Conservation (phyloP, 2,329 filamentous ascomycete species). For the Claviceps spartinae region DNA sequence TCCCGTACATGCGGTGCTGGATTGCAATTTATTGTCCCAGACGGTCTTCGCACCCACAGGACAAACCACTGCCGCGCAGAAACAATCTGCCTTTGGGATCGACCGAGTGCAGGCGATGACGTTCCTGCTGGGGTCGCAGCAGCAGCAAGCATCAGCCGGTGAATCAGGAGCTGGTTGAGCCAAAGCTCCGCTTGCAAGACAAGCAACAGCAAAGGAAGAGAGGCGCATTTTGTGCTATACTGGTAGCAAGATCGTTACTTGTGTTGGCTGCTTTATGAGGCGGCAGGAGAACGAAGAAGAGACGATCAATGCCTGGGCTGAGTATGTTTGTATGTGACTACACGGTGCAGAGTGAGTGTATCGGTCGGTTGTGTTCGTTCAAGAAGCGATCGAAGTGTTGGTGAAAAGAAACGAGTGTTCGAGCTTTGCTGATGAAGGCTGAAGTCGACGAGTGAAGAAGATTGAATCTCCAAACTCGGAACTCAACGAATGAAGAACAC, state of each 20-base stretch:
- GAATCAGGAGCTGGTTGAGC: constrained; percentile 1
- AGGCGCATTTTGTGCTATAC: constrained; percentile 10
- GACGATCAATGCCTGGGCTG: no score
- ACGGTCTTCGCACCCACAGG: constrained; percentile 11
- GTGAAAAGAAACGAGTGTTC: no score
- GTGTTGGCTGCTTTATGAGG: neutral
- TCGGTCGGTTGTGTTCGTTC: no score
- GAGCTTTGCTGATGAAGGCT: no score
- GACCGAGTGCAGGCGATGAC: constrained; percentile 14
- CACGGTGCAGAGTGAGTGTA: no score
- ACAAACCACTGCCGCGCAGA: constrained; percentile 15
- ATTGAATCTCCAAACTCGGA: no score
- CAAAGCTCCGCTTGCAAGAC: constrained; percentile 1
- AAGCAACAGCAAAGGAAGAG: constrained; percentile 6
- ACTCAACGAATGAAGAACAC: no score
- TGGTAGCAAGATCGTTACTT: neutral
- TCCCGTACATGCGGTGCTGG: neutral
- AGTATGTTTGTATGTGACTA: no score
- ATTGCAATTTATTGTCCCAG: neutral
- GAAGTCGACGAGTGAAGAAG: no score
- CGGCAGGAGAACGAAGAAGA: no score
- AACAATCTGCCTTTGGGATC: constrained; percentile 12
- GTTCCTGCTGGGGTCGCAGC: constrained; percentile 16
- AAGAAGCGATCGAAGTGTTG: no score
- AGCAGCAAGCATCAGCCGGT: constrained; percentile 17